Base-by-base conservation (phyloP, 2,329 filamentous ascomycete genomes). In the Diaporthe longicolla region DNA sequence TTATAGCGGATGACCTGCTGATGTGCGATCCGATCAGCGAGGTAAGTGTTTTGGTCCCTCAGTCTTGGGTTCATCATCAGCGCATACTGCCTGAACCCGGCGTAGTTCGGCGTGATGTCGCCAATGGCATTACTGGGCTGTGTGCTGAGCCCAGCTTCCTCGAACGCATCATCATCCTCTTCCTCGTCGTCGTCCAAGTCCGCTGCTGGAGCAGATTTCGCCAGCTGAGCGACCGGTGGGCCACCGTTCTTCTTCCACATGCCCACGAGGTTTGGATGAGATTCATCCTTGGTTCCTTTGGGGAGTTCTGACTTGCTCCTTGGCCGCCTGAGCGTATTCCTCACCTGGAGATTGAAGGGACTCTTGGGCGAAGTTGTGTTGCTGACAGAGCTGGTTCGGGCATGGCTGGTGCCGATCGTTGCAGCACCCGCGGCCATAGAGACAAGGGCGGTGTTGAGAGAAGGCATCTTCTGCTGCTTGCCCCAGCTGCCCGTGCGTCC, bases 1-100 rank as follows among this genome's bases (percentile, higher is more conserved):
- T 95, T 97, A 83, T 95, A 97, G 72, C 95, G 90, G 74, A 91
- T 86, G 61, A 93, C 86, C 81, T 98, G 94, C 79, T 97, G 95
- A 77, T 94, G 90, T 0, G 93, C 94, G 77, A 98, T 93, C 59
- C 95, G 92, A 40, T 97, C 93, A 19, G 96, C 89, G 76, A 98
- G 87, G 82, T 91, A 92, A 43, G 79, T 83, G 78, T 89, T 87
- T 5, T 79, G 87, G 11, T 87, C 86, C 11, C 77, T 85, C 73
- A 97, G 85, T 15, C 87, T 85, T n/a, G 94, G 94, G 79, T 97
- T 97, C 57, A 97, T 84, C 74, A 89, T 88, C 59, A 91, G 84
- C 24, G 96, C 89, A 79, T 97, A 93, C 32, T 90, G 87, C 77
- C 91, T 91, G 83, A 98, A 98, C 0, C 95, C 95, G 74, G 92